Conservation (phyloP, 768 basidiomycete genomes). For the Tricholoma bakamatsutake region DNA sequence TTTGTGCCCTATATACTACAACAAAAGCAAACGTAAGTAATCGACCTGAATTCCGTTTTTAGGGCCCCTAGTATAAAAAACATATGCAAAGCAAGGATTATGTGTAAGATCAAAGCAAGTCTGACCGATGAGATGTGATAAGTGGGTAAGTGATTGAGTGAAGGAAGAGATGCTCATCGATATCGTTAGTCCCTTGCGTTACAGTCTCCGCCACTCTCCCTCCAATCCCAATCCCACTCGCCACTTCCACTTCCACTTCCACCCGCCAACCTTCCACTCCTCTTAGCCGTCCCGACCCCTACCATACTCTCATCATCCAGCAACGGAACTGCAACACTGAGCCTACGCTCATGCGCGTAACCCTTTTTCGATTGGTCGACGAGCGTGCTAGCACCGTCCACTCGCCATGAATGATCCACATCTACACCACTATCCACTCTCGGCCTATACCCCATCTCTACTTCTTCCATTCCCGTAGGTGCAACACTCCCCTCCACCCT, state of each 20-base stretch:
- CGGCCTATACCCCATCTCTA: conserved; percentile 11
- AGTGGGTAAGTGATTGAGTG: too few relatives aligned
- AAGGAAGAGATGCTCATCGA: not conserved
- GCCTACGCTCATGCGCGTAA: not conserved
- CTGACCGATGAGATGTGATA: too few relatives aligned
- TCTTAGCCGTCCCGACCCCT: not conserved
- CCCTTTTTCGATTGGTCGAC: not conserved
- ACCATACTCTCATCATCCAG: not conserved
- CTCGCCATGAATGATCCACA: not conserved
- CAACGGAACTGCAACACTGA: not conserved
- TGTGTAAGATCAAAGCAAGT: too few relatives aligned
- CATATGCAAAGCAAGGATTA: too few relatives aligned
- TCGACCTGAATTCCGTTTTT: too few relatives aligned
- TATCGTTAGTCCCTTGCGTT: not conserved
- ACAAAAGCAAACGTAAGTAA: too few relatives aligned
- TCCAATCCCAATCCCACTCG: not conserved
- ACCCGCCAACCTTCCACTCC: not conserved
- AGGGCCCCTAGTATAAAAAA: too few relatives aligned
- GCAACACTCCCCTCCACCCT: conserved; percentile 28
- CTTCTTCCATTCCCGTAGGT: not conserved
- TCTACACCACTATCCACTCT: not conserved
- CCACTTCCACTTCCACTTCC: not conserved
- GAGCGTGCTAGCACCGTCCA: too few relatives aligned
- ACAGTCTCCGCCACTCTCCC: not conserved
- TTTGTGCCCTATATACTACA: too few relatives aligned